Percentiles rank a stretch among this genome's conserved stretches.
phyloP scores from a whole-genome alignment of 116 monocot species.

The Zostera marina region DNA sequence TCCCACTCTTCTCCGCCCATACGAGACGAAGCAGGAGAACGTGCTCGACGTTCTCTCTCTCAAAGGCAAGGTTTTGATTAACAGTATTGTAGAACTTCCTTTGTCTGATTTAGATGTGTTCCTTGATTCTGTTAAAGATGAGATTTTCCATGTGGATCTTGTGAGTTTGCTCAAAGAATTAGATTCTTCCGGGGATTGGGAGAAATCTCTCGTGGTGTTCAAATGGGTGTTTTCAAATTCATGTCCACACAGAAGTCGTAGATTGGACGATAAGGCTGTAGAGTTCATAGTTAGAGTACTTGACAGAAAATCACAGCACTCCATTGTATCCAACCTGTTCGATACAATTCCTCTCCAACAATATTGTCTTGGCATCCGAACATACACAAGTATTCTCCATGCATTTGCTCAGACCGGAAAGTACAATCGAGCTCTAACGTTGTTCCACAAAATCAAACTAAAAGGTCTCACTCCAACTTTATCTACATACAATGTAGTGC shows the following conservation, averaged over 20 bases:
- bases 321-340: constrained; percentile 51
- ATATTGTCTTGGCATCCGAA: constrained; percentile 42
- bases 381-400: constrained; percentile 70
- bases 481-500: constrained; percentile 87
- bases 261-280: constrained; percentile 29
- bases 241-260: background rate
- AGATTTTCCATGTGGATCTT: constrained; percentile 21
- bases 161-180: constrained; percentile 47
- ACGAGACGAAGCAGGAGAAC: no score
- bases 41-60: no score
- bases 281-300: no score
- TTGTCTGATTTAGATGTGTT: constrained; percentile 13
- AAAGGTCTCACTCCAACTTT: constrained; percentile 48
- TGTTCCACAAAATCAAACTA: no score
- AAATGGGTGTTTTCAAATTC: constrained; percentile 26
- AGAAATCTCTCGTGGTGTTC: constrained; percentile 37
- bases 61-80: no score
- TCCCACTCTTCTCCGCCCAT: no score
- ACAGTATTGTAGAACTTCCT: no score
- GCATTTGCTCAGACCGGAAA: no score
- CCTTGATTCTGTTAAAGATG: constrained; percentile 20
- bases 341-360: constrained; percentile 47
- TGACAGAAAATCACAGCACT: constrained; percentile 55
- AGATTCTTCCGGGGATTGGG: constrained; percentile 35
- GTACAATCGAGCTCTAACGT: no score